phyloP scores from a whole-genome alignment of 495 filamentous ascomycete genomes.

The Talaromyces proteolyticus region DNA sequence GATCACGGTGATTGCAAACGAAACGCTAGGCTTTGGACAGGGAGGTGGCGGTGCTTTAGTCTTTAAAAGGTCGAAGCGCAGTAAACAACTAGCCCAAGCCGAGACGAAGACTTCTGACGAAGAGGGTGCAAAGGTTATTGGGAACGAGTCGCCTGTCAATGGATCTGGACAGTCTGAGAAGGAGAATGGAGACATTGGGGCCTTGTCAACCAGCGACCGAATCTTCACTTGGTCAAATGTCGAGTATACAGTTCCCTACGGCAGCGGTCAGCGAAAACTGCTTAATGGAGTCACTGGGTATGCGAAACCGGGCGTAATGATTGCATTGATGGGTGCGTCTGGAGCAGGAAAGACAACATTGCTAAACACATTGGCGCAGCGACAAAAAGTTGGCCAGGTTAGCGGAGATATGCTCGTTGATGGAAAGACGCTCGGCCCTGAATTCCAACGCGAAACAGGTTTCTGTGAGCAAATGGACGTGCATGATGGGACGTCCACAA shows the following conservation, averaged over 20 bases:
- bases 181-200: constrained; percentile 41
- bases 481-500: constrained; percentile 62
- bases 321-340: constrained; percentile 77
- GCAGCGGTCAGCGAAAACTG: constrained; percentile 62
- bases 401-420: constrained; percentile 74
- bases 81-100: constrained; percentile 45
- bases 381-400: constrained; percentile 67
- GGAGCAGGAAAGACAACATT: constrained; percentile 81
- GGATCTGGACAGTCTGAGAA: constrained; percentile 37
- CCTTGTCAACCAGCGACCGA: constrained; percentile 55
- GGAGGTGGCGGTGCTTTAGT: constrained; percentile 54
- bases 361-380: constrained; percentile 69
- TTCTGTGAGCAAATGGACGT: constrained; percentile 88
- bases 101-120: constrained; percentile 35
- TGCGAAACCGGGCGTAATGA: constrained; percentile 74
- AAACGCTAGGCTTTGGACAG: constrained; percentile 45
- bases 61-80: constrained; percentile 61
- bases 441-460: constrained; percentile 77
- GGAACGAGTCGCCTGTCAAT: constrained; percentile 30
- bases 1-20: constrained; percentile 57
- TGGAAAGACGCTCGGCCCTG: constrained; percentile 56
- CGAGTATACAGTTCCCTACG: constrained; percentile 66
- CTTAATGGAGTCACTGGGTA: constrained; percentile 70
- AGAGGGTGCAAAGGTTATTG: constrained; percentile 32
- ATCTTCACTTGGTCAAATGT: constrained; percentile 74